Percentiles rank a stretch among this genome's conserved stretches.
Conservation (phyloP, 2,329 filamentous ascomycete species). For the Fusarium udum region DNA sequence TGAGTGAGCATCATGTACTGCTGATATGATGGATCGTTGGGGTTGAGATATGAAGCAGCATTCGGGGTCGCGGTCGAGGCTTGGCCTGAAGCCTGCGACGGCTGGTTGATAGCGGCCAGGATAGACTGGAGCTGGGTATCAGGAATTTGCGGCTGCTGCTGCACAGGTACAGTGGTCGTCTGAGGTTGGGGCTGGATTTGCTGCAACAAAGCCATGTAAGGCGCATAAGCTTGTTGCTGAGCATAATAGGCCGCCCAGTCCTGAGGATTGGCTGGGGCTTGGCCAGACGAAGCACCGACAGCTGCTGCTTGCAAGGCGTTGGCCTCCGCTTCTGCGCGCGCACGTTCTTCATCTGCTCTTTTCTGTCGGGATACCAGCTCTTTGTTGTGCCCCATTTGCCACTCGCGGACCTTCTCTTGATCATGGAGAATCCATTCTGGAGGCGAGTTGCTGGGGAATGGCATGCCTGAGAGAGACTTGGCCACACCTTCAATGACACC, state of each 20-base stretch:
- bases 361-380: conserved; percentile 52
- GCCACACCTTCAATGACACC: conserved; percentile 55
- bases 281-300: conserved; percentile 22
- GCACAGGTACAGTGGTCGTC: conserved; percentile 12
- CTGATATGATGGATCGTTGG: conserved; percentile 53
- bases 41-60: conserved; percentile 45
- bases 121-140: conserved; percentile 56
- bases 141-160: conserved; percentile 45
- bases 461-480: conserved; percentile 54
- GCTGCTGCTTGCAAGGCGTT: conserved; percentile 43
- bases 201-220: conserved; percentile 55
- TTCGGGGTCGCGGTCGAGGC: conserved; percentile 35
- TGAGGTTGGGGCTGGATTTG: conserved; percentile 45
- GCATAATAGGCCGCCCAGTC: conserved; percentile 55
- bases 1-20: conserved; percentile 53
- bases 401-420: conserved; percentile 59
- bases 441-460: conserved; percentile 61
- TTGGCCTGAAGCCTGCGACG: conserved; percentile 40
- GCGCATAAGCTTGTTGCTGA: conserved; percentile 53
- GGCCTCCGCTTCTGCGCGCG: conserved; percentile 48
- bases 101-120: conserved; percentile 55
- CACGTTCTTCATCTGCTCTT: conserved; percentile 51
- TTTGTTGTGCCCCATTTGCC: conserved; percentile 61
- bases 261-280: conserved; percentile 42
- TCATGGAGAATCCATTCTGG: conserved; percentile 62